phyloP scores from a whole-genome alignment of 352 stramenopile species.

The Globisporangium emineosum region DNA sequence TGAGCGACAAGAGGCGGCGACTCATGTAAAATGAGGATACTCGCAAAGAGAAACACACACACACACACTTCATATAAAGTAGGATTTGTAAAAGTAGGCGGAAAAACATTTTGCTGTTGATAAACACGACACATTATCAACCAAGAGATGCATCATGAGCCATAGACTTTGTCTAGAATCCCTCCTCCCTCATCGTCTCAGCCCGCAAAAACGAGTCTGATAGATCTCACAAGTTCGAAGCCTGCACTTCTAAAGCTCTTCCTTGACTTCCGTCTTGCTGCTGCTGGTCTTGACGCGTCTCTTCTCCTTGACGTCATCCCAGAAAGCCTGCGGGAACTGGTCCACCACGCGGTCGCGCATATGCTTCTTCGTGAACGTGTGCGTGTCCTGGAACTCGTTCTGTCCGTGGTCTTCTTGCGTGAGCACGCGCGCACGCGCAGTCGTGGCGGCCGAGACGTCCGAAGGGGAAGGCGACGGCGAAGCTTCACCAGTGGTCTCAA shows the following conservation, averaged over 20 bases:
- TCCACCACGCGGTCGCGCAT: constrained; percentile 63
- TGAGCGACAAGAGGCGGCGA: constrained; percentile 20
- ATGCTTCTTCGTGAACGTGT: constrained; percentile 53
- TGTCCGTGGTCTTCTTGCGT: constrained; percentile 54
- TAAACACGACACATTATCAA: background rate
- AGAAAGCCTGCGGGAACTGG: constrained; percentile 56
- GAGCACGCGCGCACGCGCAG: constrained; percentile 33
- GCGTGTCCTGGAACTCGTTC: constrained; percentile 44
- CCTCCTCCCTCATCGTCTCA: too few relatives aligned
- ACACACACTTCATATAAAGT: background rate
- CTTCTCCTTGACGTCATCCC: constrained; percentile 56
- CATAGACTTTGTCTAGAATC: background rate
- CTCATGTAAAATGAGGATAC: constrained; percentile 5
- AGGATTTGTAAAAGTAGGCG: constrained; percentile 12
- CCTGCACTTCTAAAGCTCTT: background rate
- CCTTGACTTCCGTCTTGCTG: constrained; percentile 4
- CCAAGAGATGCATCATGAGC: background rate
- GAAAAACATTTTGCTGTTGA: constrained; percentile 1
- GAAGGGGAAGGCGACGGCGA: background rate
- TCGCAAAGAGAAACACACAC: background rate
- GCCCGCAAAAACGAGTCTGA: background rate
- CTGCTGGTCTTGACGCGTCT: constrained; percentile 4
- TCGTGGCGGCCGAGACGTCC: background rate
- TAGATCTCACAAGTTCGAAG: background rate
- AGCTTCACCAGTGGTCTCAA: constrained; percentile 27